Base-by-base conservation (phyloP, 106 monocot genomes). In the Platanthera guangdongensis region DNA sequence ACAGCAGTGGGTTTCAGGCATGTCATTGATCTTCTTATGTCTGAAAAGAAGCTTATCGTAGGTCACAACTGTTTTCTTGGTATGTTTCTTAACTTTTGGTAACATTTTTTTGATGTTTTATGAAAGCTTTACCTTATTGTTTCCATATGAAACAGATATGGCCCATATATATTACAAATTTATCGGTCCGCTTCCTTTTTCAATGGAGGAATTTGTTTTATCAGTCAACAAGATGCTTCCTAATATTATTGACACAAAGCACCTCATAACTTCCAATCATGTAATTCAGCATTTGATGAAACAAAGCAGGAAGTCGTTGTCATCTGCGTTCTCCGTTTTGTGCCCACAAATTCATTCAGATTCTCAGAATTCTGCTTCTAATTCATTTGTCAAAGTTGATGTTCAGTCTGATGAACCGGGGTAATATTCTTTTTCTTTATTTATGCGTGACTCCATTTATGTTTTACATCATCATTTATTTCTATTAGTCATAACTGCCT, bases 31-130 rank as follows among this genome's bases (percentile, higher is more conserved):
- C 88, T 94, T 79, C 89, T 99, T 83, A 71, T 82, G 30, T 83
- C 89, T 57, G 91, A 92, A 76, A 15, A 82, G 51, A 99, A 99
- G 71, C 80, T 99, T 78, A 82, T 99, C 81, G 88, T 99, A 81
- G 99, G 99, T 50, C 92, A 99, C 73, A 94, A 88, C 78, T 99
- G 99, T 77, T 85, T 99, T 78, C 75, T 99, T 78, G 97, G 97
- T 87, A 85, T 9, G 49, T 69, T 50, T 45, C 13, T 73, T 46
- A 18, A 47, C 19, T 48, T 52, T 15, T 6, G 7, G 52, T 68
- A 51, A 54, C 10, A 50, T 52, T 67, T 69, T 48, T 32, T 65
- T 21, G 8, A 51, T 39, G 21, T 76, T 70, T 51, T 55, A 4
- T 72, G 22, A 32, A 4, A 22, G 6, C 57, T 76, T 32, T 45